Evolutionary conservation across 1,139 yeast genomes (phyloP), one percentile per base, ranked within the genome.

Genomic region (Sugiyamaella xylanicola): DNA sequence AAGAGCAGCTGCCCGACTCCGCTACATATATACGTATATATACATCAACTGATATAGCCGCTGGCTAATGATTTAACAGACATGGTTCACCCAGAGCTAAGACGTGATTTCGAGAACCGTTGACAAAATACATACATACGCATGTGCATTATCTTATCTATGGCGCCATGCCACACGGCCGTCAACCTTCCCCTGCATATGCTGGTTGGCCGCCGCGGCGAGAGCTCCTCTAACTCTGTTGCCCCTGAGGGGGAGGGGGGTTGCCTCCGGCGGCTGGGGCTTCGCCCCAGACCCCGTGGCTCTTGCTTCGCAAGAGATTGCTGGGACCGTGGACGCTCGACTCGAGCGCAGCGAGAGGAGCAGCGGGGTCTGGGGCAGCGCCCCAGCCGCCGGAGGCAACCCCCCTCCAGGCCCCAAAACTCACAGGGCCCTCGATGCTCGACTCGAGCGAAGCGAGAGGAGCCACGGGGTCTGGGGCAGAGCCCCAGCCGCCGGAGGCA

Each of bases 401-500:
- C 11, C 32, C 32, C 32, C 5, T 5, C 9, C 9, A 11, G 5
- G 32, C 9, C 11, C 5, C 32, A 11, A 25, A n/a, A n/a, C n/a
- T n/a, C n/a, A 25, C 29, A 25, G 29, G 29, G 29, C 5, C 29
- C n/a, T n/a, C n/a, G n/a, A n/a, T n/a, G 37, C 37, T 13, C 37
- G 37, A 32, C 13, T 32, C 37, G 37, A 32, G 37, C 37, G 37
- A 8, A 32, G 37, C 37, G 37, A 32, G 37, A 32, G 37, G 13
- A 8, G 37, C 13, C 37, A n/a, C 29, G 37, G 37, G 37, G 37
- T 32, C 15, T 32, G 37, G 37, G 37, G 37, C 37, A 13, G 15
- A 32, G 37, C 37, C 37, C 37, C 37, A 32, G 37, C 37, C 37
- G 37, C 37, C 37, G 37, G 37, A 32, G 37, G 37, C 37, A 32